phyloP scores from a whole-genome alignment of 768 basidiomycete species.

The Pluteus cervinus region DNA sequence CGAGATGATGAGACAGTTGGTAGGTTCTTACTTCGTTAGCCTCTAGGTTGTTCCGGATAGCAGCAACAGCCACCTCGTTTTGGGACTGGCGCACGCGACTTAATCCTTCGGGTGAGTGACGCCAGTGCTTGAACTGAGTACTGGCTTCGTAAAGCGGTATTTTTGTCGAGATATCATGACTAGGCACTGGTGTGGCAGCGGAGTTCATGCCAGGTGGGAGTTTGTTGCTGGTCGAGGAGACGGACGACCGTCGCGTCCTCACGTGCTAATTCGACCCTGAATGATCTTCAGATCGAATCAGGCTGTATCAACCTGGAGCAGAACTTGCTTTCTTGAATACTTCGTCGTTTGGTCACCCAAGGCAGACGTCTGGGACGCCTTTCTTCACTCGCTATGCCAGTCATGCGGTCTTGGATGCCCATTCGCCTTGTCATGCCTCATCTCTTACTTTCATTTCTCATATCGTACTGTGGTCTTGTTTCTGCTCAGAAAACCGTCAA shows the following conservation, averaged over 20 bases:
- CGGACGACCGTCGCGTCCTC: neutral
- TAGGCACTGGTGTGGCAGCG: slow-evolving; percentile 6
- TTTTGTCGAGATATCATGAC: slow-evolving; percentile 15
- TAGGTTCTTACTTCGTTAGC: slow-evolving; percentile 58
- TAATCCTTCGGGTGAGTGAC: slow-evolving; percentile 72
- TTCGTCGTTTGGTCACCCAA: too few species aligned
- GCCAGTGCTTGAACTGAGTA: slow-evolving; percentile 84
- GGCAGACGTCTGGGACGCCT: too few species aligned
- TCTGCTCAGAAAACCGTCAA: slow-evolving; percentile 19
- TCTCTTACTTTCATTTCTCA: slow-evolving; percentile 9
- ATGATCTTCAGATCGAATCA: too few species aligned
- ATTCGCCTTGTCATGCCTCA: too few species aligned
- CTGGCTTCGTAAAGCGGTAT: slow-evolving; percentile 66
- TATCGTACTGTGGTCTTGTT: slow-evolving; percentile 5
- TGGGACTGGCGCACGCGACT: slow-evolving; percentile 52
- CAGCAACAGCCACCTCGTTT: slow-evolving; percentile 71
- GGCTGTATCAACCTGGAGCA: too few species aligned
- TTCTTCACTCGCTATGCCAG: too few species aligned
- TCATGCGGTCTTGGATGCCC: too few species aligned
- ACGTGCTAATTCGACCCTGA: too few species aligned
- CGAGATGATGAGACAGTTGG: slow-evolving; percentile 9
- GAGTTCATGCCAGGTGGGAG: slow-evolving; percentile 7
- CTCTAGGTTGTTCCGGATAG: slow-evolving; percentile 74
- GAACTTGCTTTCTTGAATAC: too few species aligned
- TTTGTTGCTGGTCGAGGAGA: neutral